These are phyloP conservation scores for Phyllosticta citriasiana DNA, from an alignment of 2,329 filamentous ascomycete genomes.

Conservation along the genomic window DNA sequence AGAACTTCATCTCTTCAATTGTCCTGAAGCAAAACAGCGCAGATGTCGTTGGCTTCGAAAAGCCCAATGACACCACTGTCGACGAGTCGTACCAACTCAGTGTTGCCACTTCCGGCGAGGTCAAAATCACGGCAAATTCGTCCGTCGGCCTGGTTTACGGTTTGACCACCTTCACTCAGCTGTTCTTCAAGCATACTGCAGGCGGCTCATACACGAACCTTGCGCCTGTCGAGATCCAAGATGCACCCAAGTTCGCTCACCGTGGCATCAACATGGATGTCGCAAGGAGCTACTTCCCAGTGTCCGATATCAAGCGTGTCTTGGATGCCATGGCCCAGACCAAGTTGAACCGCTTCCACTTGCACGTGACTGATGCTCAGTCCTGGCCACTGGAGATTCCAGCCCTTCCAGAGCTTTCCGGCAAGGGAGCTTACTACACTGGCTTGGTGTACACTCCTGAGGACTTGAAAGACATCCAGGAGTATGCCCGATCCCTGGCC, in stretches of 20 bases:
- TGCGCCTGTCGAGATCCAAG: slow-evolving; percentile 62
- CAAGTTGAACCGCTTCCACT: slow-evolving; percentile 74
- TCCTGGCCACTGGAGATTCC: slow-evolving; percentile 80
- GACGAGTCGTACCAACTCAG: slow-evolving; percentile 69
- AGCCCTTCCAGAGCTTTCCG: slow-evolving; percentile 58
- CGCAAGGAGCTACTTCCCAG: slow-evolving; percentile 59
- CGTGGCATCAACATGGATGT: slow-evolving; percentile 74
- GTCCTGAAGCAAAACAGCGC: slow-evolving; percentile 49
- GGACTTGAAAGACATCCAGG: slow-evolving; percentile 57
- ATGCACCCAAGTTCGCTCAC: slow-evolving; percentile 64
- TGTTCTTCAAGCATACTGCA: slow-evolving; percentile 63
- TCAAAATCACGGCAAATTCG: slow-evolving; percentile 53
- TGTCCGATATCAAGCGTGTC: slow-evolving; percentile 58
- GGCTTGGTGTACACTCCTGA: slow-evolving; percentile 57
- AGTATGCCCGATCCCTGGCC: slow-evolving; percentile 58
- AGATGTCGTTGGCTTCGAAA: slow-evolving; percentile 47
- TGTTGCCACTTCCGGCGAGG: slow-evolving; percentile 48
- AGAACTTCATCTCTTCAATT: slow-evolving; percentile 49
- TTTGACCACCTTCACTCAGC: slow-evolving; percentile 68
- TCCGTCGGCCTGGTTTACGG: slow-evolving; percentile 61
- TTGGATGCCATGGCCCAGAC: slow-evolving; percentile 70
- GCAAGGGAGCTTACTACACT: slow-evolving; percentile 62
- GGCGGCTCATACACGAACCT: slow-evolving; percentile 54
- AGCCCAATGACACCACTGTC: slow-evolving; percentile 42
- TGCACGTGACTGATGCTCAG: slow-evolving; percentile 75